Evolutionary conservation across 179 eudicot species (phyloP).

Genomic region (Spinacia oleracea): DNA sequence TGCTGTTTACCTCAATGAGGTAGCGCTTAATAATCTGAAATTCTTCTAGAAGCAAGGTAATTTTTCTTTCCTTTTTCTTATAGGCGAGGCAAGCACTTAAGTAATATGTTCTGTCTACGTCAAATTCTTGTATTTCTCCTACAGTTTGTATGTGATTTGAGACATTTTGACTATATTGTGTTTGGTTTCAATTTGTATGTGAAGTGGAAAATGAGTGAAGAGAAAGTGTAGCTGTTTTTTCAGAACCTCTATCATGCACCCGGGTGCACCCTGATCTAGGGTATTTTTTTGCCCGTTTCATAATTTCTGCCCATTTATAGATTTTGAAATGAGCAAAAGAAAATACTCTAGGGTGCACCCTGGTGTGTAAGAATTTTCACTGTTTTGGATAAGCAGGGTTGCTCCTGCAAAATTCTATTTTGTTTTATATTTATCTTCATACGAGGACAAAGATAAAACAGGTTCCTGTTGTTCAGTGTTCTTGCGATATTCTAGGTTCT

Average conservation of each 20-base stretch:
- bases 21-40: background rate
- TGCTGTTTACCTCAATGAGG: background rate
- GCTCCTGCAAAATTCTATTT: background rate
- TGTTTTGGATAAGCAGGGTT: background rate
- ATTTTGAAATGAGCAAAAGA: no score
- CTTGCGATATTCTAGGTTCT: background rate
- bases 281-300: no score
- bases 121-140: background rate
- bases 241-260: no score
- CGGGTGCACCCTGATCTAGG: no score
- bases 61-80: background rate
- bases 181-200: background rate
- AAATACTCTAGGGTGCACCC: no score
- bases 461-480: background rate
- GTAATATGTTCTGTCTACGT: background rate
- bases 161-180: no score
- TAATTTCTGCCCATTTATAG: no score
- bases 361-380: no score
- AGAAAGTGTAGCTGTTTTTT: background rate
- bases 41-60: slow-evolving; percentile 18
- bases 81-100: background rate
- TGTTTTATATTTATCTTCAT: background rate
- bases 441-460: background rate
- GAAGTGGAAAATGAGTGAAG: background rate
- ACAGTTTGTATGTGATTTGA: background rate